Percentiles rank a stretch among this genome's conserved stretches.
These are phyloP conservation scores for Mariannaea sp. DNA, from an alignment of 2,329 filamentous ascomycete genomes.

Conservation along the genomic window DNA sequence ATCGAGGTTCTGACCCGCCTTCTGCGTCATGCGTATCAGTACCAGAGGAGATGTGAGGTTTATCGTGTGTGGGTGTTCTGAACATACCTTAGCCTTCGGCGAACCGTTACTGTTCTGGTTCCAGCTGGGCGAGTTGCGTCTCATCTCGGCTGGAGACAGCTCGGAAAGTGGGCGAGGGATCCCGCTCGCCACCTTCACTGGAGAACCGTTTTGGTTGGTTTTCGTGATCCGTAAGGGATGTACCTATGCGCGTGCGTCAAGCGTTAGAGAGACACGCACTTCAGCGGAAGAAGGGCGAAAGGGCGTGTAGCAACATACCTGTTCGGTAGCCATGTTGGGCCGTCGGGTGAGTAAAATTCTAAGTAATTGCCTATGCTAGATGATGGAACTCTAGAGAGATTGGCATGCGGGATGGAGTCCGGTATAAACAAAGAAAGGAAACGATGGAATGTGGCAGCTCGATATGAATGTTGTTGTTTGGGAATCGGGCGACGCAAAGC, in stretches of 20 bases:
- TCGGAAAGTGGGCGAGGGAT: conserved; percentile 81
- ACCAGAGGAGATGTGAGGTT: conserved; percentile 25
- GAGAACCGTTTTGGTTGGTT: conserved; percentile 61
- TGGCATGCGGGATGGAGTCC: conserved; percentile 37
- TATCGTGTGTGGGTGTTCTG: not conserved
- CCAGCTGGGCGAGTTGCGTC: conserved; percentile 92
- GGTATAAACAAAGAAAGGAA: conserved; percentile 29
- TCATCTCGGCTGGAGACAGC: conserved; percentile 81
- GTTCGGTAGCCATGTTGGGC: conserved; percentile 45
- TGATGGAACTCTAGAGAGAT: conserved; percentile 42
- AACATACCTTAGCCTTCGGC: conserved; percentile 48
- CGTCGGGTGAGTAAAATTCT: conserved; percentile 26
- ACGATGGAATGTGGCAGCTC: conserved; percentile 40
- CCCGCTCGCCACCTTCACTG: conserved; percentile 65
- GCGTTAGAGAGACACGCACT: conserved; percentile 34
- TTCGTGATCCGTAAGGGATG: conserved; percentile 82
- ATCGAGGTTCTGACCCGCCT: conserved; percentile 71
- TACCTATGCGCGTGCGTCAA: conserved; percentile 54
- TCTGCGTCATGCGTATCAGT: conserved; percentile 53
- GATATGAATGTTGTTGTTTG: conserved; percentile 18
- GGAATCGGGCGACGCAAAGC: conserved; percentile 11
- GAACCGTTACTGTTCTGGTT: conserved; percentile 70
- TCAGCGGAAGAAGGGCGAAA: conserved; percentile 24
- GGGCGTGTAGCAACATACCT: conserved; percentile 41
- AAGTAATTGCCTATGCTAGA: conserved; percentile 28